Base-by-base conservation (phyloP, 306 rosid species). In the Lagenaria siceraria region DNA sequence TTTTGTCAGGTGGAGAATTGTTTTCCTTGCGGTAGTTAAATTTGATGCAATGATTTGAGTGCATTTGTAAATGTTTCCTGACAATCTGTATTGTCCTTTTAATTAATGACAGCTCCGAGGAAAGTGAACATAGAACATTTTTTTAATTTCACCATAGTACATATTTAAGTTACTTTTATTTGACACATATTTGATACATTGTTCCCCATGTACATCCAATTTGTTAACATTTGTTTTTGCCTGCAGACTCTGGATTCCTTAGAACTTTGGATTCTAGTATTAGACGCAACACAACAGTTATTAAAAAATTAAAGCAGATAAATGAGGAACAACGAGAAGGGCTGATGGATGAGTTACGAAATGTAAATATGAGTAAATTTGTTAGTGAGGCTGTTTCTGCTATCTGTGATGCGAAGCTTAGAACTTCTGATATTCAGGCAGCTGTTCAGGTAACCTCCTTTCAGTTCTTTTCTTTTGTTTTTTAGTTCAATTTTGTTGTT, bases 351-450 rank as follows among this genome's bases (percentile, higher is more conserved):
- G 99, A 96, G 24, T 82, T 96, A 81, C 88, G 87, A 78, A 80
- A 81, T 90, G 97, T 96, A 85, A 96, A 96, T 84, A 86, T 96
- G 56, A 96, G 97, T 87, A 96, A 96, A 89, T 96, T 96, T 89
- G 99, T 92, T 62, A 96, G 97, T 78, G 99, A 96, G 88, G 99
- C 99, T 48, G 98, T 96, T 75, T 78, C 96, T 56, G 90, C 99
- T 63, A 92, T 96, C 69, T 92, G 98, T 80, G 99, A 96, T 46
- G 99, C 99, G 69, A 96, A 88, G 64, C 97, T 96, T 82, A 88
- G 96, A 88, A 84, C 87, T 36, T 92, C 97, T 66, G 99, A 96
- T 81, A 88, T 96, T 78, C 96, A 92, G 78, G 98, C 99, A 72
- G 98, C 97, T 46, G 97, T 92, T 63, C 99, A 96, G 92, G 99